Evolutionary conservation across 306 rosid genomes (phyloP).

Genomic region (Begonia masoniana): DNA sequence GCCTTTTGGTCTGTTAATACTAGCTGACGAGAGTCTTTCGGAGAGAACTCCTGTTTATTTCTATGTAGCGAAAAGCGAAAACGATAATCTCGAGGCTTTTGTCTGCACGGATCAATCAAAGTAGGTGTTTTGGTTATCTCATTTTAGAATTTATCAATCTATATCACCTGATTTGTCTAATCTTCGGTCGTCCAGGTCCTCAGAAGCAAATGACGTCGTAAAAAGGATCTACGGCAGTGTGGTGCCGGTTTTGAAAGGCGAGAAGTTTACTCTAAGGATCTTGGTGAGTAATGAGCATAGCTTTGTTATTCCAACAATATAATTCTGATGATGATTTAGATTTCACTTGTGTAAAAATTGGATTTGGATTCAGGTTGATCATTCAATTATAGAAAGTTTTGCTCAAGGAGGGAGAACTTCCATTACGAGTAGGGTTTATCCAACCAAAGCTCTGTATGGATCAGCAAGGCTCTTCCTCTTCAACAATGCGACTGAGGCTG

Average conservation of each 20-base stretch:
- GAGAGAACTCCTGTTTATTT: conserved; percentile 78
- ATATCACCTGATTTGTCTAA: background rate
- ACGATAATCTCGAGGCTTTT: conserved; percentile 42
- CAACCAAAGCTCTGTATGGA: conserved; percentile 82
- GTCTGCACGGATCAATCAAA: conserved; percentile 72
- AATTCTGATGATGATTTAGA: background rate
- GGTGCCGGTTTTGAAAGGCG: conserved; percentile 64
- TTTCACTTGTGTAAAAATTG: background rate
- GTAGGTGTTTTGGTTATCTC: conserved; percentile 13
- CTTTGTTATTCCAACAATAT: conserved; percentile 2
- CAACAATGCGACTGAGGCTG: conserved; percentile 68
- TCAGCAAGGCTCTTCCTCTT: conserved; percentile 61
- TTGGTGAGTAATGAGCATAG: conserved; percentile 33
- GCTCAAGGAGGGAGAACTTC: conserved; percentile 86
- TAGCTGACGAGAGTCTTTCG: conserved; percentile 52
- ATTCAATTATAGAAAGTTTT: conserved; percentile 80
- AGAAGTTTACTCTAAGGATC: conserved; percentile 50
- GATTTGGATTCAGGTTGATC: conserved; percentile 51
- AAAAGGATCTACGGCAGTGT: conserved; percentile 43
- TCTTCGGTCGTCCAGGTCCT: conserved; percentile 32
- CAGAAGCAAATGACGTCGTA: conserved; percentile 55
- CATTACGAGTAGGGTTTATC: conserved; percentile 67
- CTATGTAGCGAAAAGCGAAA: conserved; percentile 44
- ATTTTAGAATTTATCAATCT: background rate
- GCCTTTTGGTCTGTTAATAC: conserved; percentile 77